Base-by-base conservation (phyloP, 768 basidiomycete genomes). In the Panus rudis region DNA sequence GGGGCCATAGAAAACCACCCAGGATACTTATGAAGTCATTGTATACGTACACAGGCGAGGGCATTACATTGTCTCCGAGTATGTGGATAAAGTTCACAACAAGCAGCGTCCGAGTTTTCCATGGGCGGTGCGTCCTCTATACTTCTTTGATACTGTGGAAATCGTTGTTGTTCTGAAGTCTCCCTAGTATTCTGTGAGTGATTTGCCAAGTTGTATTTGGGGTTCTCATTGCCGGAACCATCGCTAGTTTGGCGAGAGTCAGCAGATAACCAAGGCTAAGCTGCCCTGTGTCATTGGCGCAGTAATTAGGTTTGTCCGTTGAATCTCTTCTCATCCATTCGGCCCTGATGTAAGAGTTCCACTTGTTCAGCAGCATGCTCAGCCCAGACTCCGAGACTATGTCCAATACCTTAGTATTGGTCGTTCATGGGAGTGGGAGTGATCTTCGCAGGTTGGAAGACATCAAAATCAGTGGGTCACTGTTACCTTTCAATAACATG, bases 301-400 rank as follows among this genome's bases (percentile, higher is more conserved):
- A 14, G 61, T 84, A 43, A 74, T 90, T 52, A 85, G 81, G 84
- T 81, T 58, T 39, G 62, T 43, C 25, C 38, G 22, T 31, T 19
- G 33, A 21, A 32, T 12, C 31, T 17, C 43, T 24, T 43, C 24
- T 23, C 12, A 22, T 6, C 13, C 25, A 24, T 23, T 12, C 3
- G n/a, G 25, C 21, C 16, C 4, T 33, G 26, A 33, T 37, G 25
- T 30, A 14, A 32, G 28, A 23, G 11, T 33, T 33, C 42, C 20
- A 44, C 37, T 17, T 43, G n/a, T 38, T 48, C 65, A 87, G 84
- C 52, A 84, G 82, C 53, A 71, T 89, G 17, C 66, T 76, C 5
- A 83, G 78, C 51, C 88, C 87, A 0, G 86, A 89, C 54, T 80
- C 83, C 1, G 88, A 91, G 53, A 81, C 76, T 12, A 62, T 67